Evolutionary conservation across 805 yeast species (phyloP), one percentile per base, ranked within the genome.

Genomic region (Hyphopichia homilentoma): DNA sequence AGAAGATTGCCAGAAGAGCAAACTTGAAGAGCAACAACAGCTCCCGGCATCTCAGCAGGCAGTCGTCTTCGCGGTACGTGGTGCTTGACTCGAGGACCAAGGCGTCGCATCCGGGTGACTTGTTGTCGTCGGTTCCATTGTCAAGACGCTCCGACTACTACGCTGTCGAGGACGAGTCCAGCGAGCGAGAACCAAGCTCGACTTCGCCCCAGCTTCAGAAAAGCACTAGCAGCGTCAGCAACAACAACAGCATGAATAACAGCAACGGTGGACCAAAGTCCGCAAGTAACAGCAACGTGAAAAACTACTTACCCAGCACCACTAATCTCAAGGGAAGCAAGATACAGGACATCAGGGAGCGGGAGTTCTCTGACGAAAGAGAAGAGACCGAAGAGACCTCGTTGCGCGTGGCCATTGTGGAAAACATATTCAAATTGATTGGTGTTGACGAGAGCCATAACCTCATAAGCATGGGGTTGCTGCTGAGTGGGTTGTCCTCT

Each of bases 81-180:
- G 49, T 61, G 4, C 57, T 82, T 21, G 75, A 71, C 16, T 68
- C 84, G 2, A 61, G 80, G 30, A 70, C 52, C 4, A 62, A 73
- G 33, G 59, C 74, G 4, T 62, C 79, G 12, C 86, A 83, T 47
- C 95, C 96, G 0, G 96, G 96, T 18, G 95, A 87, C 51, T 64
- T 88, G 32, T 59, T 88, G 7, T 83, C 95, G 0, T 84, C 82
- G 34, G 95, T 81, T 1, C 93, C 95, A 1, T 53, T 84, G 6
- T 70, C 81, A 2, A 61, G 81, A 33, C 52, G 48, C 35, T 48
- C 63, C 2, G 54, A 52, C 28, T 56, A 49, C 38, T 41, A 56
- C 40, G 31, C 31, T 16, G 13, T 19, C 9, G 16, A 8, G 6
- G 32, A 20, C 11, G 7, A 7, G 11, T 7, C 22, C 7, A 20